phyloP scores from a whole-genome alignment of 768 basidiomycete species.

The Mycena maculata region DNA sequence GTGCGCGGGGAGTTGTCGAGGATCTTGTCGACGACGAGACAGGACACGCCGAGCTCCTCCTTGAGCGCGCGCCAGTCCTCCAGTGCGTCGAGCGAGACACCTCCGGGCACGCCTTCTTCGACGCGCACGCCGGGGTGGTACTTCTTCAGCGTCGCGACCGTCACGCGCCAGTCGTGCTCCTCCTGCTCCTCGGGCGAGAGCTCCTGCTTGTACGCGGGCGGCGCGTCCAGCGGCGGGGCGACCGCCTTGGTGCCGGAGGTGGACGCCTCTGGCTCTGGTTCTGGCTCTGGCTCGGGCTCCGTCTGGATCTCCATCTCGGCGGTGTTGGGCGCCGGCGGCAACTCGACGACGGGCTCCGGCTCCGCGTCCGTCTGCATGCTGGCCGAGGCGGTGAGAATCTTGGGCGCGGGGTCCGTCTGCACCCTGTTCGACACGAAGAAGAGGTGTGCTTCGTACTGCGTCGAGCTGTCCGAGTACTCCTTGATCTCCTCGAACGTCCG shows the following conservation, averaged over 20 bases:
- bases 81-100: constrained; percentile 72
- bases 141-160: constrained; percentile 70
- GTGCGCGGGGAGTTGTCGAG: constrained; percentile 57
- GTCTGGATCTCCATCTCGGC: constrained; percentile 77
- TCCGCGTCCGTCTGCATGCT: constrained; percentile 69
- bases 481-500: constrained; percentile 71
- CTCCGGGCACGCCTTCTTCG: constrained; percentile 57
- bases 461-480: constrained; percentile 80
- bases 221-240: constrained; percentile 60
- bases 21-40: constrained; percentile 79
- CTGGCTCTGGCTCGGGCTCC: constrained; percentile 51
- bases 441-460: constrained; percentile 73
- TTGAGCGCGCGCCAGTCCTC: constrained; percentile 87
- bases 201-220: constrained; percentile 79
- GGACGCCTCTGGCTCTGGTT: constrained; percentile 50
- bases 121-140: constrained; percentile 75
- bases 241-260: constrained; percentile 44
- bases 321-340: constrained; percentile 50
- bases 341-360: constrained; percentile 44
- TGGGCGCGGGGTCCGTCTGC: constrained; percentile 75
- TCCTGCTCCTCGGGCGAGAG: constrained; percentile 61
- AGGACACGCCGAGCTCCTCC: constrained; percentile 82
- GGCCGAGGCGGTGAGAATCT: constrained; percentile 57
- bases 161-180: constrained; percentile 62
- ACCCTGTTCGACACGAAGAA: constrained; percentile 58